A percentile compares a stretch with the other conserved stretches of the same genome.
These are phyloP conservation scores for Filobasidium floriforme DNA, from an alignment of 768 basidiomycete genomes.

Conservation along the genomic window DNA sequence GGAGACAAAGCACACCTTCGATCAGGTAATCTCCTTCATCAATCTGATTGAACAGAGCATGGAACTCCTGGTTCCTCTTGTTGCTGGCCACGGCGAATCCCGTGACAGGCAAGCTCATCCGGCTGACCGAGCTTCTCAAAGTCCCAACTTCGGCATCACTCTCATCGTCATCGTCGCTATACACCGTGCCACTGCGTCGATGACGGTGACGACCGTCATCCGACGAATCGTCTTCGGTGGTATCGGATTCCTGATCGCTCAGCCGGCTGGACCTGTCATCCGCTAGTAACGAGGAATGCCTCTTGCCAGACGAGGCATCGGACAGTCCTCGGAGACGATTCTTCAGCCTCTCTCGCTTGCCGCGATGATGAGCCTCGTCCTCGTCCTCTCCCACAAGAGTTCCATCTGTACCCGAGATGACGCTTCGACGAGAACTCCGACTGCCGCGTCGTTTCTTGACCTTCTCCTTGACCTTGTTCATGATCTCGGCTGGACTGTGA, in stretches of 20 bases:
- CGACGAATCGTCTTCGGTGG: constrained; percentile 11
- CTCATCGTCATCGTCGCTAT: constrained; percentile 16
- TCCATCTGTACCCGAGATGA: background rate
- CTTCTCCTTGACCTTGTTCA: constrained; percentile 20
- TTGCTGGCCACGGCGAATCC: constrained; percentile 96
- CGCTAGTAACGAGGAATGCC: background rate
- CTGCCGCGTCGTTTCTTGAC: constrained; percentile 13
- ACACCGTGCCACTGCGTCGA: background rate
- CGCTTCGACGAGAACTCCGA: constrained; percentile 4
- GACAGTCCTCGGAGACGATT: constrained; percentile 13
- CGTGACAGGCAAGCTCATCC: constrained; percentile 68
- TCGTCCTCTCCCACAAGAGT: background rate
- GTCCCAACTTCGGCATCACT: constrained; percentile 34
- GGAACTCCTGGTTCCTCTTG: constrained; percentile 90
- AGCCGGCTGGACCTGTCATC: background rate
- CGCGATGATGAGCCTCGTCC: constrained; percentile 2
- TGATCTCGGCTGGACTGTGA: constrained; percentile 24
- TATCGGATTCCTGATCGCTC: constrained; percentile 16
- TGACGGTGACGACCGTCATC: background rate
- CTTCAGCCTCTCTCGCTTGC: constrained; percentile 19
- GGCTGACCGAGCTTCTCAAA: constrained; percentile 27
- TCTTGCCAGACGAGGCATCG: constrained; percentile 2
- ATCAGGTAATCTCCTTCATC: constrained; percentile 96
- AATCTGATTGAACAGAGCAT: constrained; percentile 78
- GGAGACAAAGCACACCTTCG: constrained; percentile 61